Evolutionary conservation across 2,329 filamentous ascomycete species (phyloP).

Genomic region (Nothopassalora personata): DNA sequence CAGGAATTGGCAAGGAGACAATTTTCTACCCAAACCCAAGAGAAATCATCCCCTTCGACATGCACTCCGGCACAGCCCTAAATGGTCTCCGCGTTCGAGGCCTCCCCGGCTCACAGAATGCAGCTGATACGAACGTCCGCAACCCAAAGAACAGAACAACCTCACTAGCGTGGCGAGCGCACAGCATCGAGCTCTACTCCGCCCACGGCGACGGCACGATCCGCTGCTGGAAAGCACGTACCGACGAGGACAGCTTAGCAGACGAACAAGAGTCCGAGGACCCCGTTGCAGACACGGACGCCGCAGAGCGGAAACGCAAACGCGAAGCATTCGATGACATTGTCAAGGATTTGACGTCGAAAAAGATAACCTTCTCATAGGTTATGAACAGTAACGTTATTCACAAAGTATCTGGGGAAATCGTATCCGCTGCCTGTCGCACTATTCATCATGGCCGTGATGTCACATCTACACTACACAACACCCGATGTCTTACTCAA

Average conservation of each 20-base stretch:
- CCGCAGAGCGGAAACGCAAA: slow-evolving; percentile 59
- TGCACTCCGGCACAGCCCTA: slow-evolving; percentile 70
- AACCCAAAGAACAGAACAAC: slow-evolving; percentile 57
- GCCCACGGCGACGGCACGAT: slow-evolving; percentile 81
- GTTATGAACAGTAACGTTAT: neutral
- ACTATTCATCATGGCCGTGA: neutral
- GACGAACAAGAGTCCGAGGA: slow-evolving; percentile 42
- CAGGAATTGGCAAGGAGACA: slow-evolving; percentile 55
- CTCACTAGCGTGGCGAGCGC: slow-evolving; percentile 67
- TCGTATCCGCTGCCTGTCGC: neutral
- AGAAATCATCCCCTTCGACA: slow-evolving; percentile 72
- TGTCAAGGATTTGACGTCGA: slow-evolving; percentile 69
- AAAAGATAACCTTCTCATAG: slow-evolving; percentile 55
- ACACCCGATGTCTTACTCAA: slow-evolving; percentile 42
- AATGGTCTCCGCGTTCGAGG: slow-evolving; percentile 64
- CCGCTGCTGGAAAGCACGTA: slow-evolving; percentile 66
- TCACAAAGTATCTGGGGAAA: neutral
- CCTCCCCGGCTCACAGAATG: slow-evolving; percentile 10
- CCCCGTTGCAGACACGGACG: slow-evolving; percentile 32
- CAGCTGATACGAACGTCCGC: slow-evolving; percentile 13
- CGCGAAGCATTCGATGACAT: slow-evolving; percentile 74
- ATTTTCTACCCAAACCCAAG: slow-evolving; percentile 72
- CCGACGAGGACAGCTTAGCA: slow-evolving; percentile 40
- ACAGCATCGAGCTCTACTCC: slow-evolving; percentile 70
- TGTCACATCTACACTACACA: neutral